Evolutionary conservation across 768 basidiomycete species (phyloP), one percentile per base, ranked within the genome.

Genomic region (Amanita brunnescens): DNA sequence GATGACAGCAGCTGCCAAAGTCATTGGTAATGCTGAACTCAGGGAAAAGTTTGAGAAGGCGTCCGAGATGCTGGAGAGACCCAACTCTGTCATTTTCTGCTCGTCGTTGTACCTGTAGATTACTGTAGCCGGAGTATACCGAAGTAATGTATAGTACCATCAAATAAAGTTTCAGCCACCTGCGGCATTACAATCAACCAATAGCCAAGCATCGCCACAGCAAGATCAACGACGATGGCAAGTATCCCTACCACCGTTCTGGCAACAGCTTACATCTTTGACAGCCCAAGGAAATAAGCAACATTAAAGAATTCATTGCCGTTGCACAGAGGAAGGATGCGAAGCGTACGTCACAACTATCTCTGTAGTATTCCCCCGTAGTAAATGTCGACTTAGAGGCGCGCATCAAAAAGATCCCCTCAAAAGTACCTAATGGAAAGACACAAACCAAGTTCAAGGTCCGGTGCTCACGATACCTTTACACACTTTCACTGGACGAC

Each of bases 231-330:
- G 41, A 51, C 50, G 33, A 51, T 51, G 50, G 50, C 16, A 41
- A 44, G 50, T 44, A 24, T 30, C 13, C 16, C 6, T 44, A 8
- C 18, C 23, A 8, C 5, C 18, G 18, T 8, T 13, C 29, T 44
- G 20, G 13, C 13, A 9, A 10, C 41, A 34, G 21, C 18, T 12
- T 10, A 10, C 16, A n/a, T 14, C 3, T 30, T 47, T 10, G 5
- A 34, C 63, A 97, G 95, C 93, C 95, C 55, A 93, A 96, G 76
- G 90, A 97, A 83, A 85, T 99, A 76, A 78, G 80, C 62, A 94
- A 98, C 72, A 97, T 98, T 80, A 99, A 98, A 78, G 79, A 90
- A 71, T 97, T 98, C 77, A 89, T 98, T 70, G 87, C 92, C 75
- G 91, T 95, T 69, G 86, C 94, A 51, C 84, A 85, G 77, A 84